Base-by-base conservation (phyloP, 1,284 basidiomycete genomes). In the Neonothopanus nambi region DNA sequence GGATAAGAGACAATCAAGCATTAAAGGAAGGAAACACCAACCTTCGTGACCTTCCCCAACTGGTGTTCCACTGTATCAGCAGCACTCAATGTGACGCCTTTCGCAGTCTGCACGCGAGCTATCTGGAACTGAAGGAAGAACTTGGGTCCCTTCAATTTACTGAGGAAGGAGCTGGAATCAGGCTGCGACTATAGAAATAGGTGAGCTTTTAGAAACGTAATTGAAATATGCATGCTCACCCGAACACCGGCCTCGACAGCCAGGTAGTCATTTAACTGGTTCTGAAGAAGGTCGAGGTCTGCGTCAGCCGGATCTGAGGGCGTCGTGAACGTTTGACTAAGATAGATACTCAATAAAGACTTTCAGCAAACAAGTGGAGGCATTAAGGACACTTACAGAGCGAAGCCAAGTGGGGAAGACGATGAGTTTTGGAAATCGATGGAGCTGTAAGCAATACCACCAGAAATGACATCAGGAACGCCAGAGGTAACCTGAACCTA, bases 91-190 rank as follows among this genome's bases (percentile, higher is more conserved):
- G 51, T 50, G 6, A 60, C 57, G 9, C 66, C 64, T 9, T 61
- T 52, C 1, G 62, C 66, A 20, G 62, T 60, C 40, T 63, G 57
- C 1, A 63, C 65, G 15, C 66, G 65, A 15, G 64, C 60, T 26
- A 68, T 66, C 58, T 67, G 58, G 58, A 68, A 68, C 36, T 68
- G 65, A 26, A 68, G 54, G 59, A 68, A 68, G 58, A 67, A 67
- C 41, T 68, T 65, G n/a, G 65, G 63, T 21, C 64, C 64, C 51
- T 68, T 67, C 37, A 67, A 53, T 30, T 58, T 56, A 3, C 39
- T 54, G 13, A 66, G 60, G 2, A 66, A 55, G 21, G 58, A 57
- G 2, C 54, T 51, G 7, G 61, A 58, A 37, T 58, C 53, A 9
- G 63, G 62, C 48, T 66, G 64, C 7, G 66, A 65, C 61, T 65